Base-by-base conservation (phyloP, 2,329 filamentous ascomycete species). In the Phialemoniopsis sp. region DNA sequence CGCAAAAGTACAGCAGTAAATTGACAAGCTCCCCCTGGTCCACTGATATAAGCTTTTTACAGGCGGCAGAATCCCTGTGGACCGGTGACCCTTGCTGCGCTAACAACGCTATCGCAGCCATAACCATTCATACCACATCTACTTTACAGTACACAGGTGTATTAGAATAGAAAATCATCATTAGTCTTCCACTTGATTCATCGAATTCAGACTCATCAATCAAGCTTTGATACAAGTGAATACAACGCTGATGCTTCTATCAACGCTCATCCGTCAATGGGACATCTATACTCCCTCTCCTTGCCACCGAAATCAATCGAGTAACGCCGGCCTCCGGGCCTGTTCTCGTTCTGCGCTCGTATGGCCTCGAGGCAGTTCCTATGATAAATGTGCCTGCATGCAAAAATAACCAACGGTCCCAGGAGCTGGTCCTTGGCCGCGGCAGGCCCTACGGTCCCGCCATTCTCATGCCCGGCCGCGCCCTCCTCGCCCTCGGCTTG, bases 371-470 rank as follows among this genome's bases (percentile, higher is more conserved):
- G 64, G 54, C 83, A 89, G 18, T 65, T 68, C 55, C 80, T 72
- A 62, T 87, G 83, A 51, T 84, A 86, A 14, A 85, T 77, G 58
- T 87, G 83, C 40, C 82, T 71, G 56, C 83, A 87, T 16, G 82
- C 82, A 51, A 87, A 63, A 36, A 87, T 74, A 9, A 87, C 78
- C 38, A 87, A 57, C 32, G 80, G 72, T 8, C 80, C 84, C 14
- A 84, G 68, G n/a, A 73, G 64, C 35, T 73, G 74, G 44, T 75
- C 60, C 44, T 54, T 59, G 34, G 38, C 56, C 60, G 26, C 58
- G 48, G 26, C 57, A 59, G 45, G 41, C 43, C 21, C 68, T 58
- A 59, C 62, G 43, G 50, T 63, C 29, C 44, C 53, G 29, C 56
- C 58, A 48, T 58, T 53, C 44, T 48, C 51, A 39, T 54, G 62